These are phyloP conservation scores for Sicyos baderoa DNA, from an alignment of 306 rosid species.

Conservation along the genomic window DNA sequence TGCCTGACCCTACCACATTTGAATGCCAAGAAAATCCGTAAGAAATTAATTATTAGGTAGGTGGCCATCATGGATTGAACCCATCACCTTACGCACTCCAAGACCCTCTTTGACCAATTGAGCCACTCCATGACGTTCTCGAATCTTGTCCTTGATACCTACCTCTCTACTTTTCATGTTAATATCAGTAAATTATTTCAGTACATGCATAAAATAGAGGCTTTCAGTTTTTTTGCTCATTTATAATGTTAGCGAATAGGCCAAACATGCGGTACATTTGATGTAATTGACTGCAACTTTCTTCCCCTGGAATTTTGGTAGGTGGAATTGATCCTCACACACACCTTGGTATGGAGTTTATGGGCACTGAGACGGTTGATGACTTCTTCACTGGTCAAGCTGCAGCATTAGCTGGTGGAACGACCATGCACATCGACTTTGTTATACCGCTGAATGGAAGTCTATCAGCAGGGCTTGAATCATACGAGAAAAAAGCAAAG, in stretches of 20 bases:
- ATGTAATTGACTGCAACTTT: neutral
- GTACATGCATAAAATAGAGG: neutral
- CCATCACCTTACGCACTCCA: too few species aligned
- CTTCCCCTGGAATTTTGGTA: slow-evolving; percentile 28
- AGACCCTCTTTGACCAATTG: too few species aligned
- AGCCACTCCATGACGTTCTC: too few species aligned
- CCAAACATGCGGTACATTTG: neutral
- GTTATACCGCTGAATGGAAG: slow-evolving; percentile 67
- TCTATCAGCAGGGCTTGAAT: slow-evolving; percentile 64
- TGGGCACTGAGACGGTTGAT: slow-evolving; percentile 51
- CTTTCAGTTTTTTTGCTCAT: neutral
- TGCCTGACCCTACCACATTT: too few species aligned
- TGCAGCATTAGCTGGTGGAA: slow-evolving; percentile 96
- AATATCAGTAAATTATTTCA: neutral
- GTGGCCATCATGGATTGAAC: too few species aligned
- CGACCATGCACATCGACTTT: slow-evolving; percentile 94
- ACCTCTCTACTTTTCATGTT: neutral
- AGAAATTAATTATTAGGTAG: too few species aligned
- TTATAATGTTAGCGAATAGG: neutral
- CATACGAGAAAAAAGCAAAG: slow-evolving; percentile 64
- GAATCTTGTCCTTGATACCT: neutral
- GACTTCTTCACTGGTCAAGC: slow-evolving; percentile 97
- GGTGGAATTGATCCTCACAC: slow-evolving; percentile 99
- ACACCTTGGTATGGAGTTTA: slow-evolving; percentile 64
- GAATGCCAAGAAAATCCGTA: too few species aligned